phyloP scores from a whole-genome alignment of 352 stramenopile genomes.

The Globisporangium abappressorium region DNA sequence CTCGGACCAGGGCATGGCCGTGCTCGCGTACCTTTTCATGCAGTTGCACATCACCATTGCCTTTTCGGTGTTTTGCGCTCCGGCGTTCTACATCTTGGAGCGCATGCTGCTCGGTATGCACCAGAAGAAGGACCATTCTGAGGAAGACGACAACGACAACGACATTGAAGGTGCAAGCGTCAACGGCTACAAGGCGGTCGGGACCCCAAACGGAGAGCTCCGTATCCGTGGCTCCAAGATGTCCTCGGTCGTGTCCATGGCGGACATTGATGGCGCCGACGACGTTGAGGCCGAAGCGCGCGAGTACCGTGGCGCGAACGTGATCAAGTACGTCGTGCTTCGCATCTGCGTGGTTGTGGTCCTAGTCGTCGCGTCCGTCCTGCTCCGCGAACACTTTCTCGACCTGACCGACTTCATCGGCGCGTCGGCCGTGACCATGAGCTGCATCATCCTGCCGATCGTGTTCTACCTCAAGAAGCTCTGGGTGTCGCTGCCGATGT shows the following conservation, averaged over 20 bases:
- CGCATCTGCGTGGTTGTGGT: slow-evolving; percentile 19
- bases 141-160: neutral
- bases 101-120: slow-evolving; percentile 26
- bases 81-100: slow-evolving; percentile 27
- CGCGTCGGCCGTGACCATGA: slow-evolving; percentile 22
- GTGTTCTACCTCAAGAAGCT: slow-evolving; percentile 22
- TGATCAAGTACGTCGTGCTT: slow-evolving; percentile 17
- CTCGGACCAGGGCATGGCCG: slow-evolving; percentile 24
- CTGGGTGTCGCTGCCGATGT: slow-evolving; percentile 26
- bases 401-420: slow-evolving; percentile 28
- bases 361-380: slow-evolving; percentile 20
- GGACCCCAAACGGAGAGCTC: neutral
- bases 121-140: slow-evolving; percentile 8
- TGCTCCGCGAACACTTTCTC: slow-evolving; percentile 20
- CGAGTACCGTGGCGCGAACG: slow-evolving; percentile 16
- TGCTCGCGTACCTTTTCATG: slow-evolving; percentile 23
- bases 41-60: slow-evolving; percentile 31
- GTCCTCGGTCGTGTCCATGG: slow-evolving; percentile 18
- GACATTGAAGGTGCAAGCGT: neutral
- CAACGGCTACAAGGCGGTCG: neutral
- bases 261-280: slow-evolving; percentile 4
- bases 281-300: neutral
- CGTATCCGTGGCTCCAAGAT: slow-evolving; percentile 1
- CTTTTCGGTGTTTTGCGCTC: slow-evolving; percentile 25
- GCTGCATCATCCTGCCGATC: slow-evolving; percentile 28